Evolutionary conservation across 352 stramenopile genomes (phyloP).

Genomic region (Pythium diclinum): DNA sequence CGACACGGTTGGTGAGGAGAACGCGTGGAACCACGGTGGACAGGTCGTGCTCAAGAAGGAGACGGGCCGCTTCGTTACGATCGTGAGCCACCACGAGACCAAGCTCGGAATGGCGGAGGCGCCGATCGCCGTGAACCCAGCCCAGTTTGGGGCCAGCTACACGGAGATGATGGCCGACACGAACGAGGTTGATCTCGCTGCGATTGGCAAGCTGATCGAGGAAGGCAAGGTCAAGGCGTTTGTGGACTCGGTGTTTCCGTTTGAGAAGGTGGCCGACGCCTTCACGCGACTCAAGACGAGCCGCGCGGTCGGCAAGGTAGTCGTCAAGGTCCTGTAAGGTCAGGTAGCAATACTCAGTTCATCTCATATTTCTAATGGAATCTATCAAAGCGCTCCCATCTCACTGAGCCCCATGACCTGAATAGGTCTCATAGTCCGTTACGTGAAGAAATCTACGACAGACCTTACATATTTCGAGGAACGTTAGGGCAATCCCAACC

Average conservation of each 20-base stretch:
- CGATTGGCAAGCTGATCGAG: constrained; percentile 31
- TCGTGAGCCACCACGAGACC: constrained; percentile 34
- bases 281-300: constrained; percentile 35
- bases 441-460: too few relatives aligned
- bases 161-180: constrained; percentile 2
- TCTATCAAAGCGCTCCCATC: too few relatives aligned
- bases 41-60: constrained; percentile 39
- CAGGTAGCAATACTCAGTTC: too few relatives aligned
- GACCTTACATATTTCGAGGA: too few relatives aligned
- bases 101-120: constrained; percentile 42
- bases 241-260: constrained; percentile 28
- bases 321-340: constrained; percentile 11
- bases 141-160: constrained; percentile 10
- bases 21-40: constrained; percentile 33
- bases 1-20: constrained; percentile 10
- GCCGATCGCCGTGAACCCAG: not conserved
- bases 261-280: constrained; percentile 30
- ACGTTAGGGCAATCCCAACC: too few relatives aligned
- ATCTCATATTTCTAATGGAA: too few relatives aligned
- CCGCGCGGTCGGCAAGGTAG: constrained; percentile 30
- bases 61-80: constrained; percentile 39
- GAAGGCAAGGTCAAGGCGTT: constrained; percentile 23
- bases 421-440: too few relatives aligned
- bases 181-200: constrained; percentile 25
- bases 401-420: too few relatives aligned